phyloP scores from a whole-genome alignment of 2,329 filamentous ascomycete genomes.

The Fusarium scirpi region DNA sequence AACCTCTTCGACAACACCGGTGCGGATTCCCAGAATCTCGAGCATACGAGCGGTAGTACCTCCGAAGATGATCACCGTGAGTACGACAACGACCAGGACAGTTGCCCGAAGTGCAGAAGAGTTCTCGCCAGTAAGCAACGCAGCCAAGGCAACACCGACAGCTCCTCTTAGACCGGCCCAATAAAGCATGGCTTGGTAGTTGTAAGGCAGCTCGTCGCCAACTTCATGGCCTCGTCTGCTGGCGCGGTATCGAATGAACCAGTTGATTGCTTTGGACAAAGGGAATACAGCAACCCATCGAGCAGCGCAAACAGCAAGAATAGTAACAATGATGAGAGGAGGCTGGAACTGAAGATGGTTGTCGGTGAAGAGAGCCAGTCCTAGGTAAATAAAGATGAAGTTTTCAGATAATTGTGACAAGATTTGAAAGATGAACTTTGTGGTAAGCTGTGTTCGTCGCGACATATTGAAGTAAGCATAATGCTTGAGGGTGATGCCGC shows the following conservation, averaged over 20 bases:
- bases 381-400: constrained; percentile 99
- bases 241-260: constrained; percentile 88
- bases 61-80: constrained; percentile 98
- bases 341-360: constrained; percentile 90
- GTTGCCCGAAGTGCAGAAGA: constrained; percentile 88
- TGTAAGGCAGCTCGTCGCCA: constrained; percentile 89
- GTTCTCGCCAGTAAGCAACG: constrained; percentile 85
- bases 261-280: constrained; percentile 89
- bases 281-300: constrained; percentile 96
- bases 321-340: constrained; percentile 92
- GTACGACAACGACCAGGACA: constrained; percentile 95
- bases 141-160: constrained; percentile 93
- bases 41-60: constrained; percentile 98
- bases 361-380: constrained; percentile 93
- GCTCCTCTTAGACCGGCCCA: constrained; percentile 97
- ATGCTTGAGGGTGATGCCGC: constrained; percentile 97
- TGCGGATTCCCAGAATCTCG: constrained; percentile 95
- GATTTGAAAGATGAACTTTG: constrained; percentile 96
- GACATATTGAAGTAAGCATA: constrained; percentile 99
- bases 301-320: constrained; percentile 90
- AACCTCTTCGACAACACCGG: constrained; percentile 94
- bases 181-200: constrained; percentile 99
- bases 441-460: constrained; percentile 93
- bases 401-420: constrained; percentile 96
- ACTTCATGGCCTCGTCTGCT: constrained; percentile 78